These are phyloP conservation scores for Fraxinus platypoda DNA, from an alignment of 305 asterid genomes.

Conservation along the genomic window DNA sequence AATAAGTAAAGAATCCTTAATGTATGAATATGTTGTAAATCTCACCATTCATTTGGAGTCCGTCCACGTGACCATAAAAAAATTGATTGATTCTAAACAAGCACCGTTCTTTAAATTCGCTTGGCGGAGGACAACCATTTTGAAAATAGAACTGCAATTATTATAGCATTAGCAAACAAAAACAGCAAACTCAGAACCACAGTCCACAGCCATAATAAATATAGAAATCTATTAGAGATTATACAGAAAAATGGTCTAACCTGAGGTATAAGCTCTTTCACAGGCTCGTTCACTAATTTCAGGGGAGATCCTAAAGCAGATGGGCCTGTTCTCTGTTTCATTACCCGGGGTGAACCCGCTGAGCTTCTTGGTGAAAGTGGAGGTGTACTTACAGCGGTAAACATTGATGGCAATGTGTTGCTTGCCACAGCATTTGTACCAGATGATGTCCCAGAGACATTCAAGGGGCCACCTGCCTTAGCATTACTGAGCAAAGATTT, in stretches of 20 bases:
- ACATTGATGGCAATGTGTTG: slow-evolving; percentile 93
- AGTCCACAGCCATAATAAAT: neutral
- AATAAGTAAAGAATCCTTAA: neutral
- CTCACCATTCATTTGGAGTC: slow-evolving; percentile 90
- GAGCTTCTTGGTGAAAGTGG: slow-evolving; percentile 95
- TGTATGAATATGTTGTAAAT: slow-evolving; percentile 22
- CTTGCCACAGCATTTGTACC: slow-evolving; percentile 61
- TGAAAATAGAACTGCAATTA: slow-evolving; percentile 84
- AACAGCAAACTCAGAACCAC: neutral
- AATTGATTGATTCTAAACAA: slow-evolving; percentile 91
- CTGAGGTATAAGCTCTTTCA: slow-evolving; percentile 53
- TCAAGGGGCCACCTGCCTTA: slow-evolving; percentile 66
- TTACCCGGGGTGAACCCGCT: slow-evolving; percentile 43
- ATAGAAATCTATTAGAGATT: neutral
- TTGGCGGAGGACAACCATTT: slow-evolving; percentile 89
- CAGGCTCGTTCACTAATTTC: slow-evolving; percentile 45
- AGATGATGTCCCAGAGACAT: slow-evolving; percentile 61
- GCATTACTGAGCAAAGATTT: slow-evolving; percentile 79
- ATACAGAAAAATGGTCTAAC: slow-evolving; percentile 18
- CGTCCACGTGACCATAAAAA: slow-evolving; percentile 85
- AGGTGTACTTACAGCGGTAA: slow-evolving; percentile 97
- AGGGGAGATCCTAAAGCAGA: slow-evolving; percentile 47
- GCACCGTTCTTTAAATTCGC: slow-evolving; percentile 89
- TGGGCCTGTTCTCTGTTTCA: slow-evolving; percentile 49
- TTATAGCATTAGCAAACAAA: neutral